Evolutionary conservation across 345 rosid genomes (phyloP), one percentile per base, ranked within the genome.

Genomic region (Brassica rapa): DNA sequence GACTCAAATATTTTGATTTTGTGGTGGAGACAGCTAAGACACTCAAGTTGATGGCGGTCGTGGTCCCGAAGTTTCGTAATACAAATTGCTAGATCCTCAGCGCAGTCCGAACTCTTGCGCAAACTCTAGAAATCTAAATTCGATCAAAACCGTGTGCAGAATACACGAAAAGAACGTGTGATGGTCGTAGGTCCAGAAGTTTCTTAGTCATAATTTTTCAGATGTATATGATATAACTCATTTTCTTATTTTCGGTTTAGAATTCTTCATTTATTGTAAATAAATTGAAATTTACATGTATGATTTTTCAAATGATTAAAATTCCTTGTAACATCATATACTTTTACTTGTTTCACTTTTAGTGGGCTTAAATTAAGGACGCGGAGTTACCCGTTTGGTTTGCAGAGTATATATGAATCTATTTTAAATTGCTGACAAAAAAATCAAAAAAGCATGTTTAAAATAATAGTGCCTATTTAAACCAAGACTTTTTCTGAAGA

Each of bases 21-120:
- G 24, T 23, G 27, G 33, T 53, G 27, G 77, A 72, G 77, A 78
- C 77, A 78, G 81, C 81, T 78, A 78, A 41, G 68, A 21, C 68
- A 60, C 15, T 72, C 69, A 66, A 78, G 30, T 72, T 66, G 82
- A 60, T 59, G 68, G 4, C 5, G 55, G 68, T 66, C 81, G 61
- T 71, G 70, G 61, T 39, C 76, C 1, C 37, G 76, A 71, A 65
- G 67, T 68, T 71, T 77, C 81, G 5, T 60, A 4, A 15, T 16
- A 3, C 60, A 53, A 41, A 53, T 51, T n/a, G 19, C 56, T 51
- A 51, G 56, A 51, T n/a, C 1, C 56, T 51, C 56, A 51, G 56
- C 56, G 56, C 56, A 51, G 82, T 46, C 8, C 56, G 21, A 51
- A 51, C 56, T 51, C 56, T n/a, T 15, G 15, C 56, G 56, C 1